A percentile compares a stretch with the other conserved stretches of the same genome.
These are phyloP conservation scores for Cucurbita pepo DNA, from an alignment of 306 rosid species.

Conservation along the genomic window DNA sequence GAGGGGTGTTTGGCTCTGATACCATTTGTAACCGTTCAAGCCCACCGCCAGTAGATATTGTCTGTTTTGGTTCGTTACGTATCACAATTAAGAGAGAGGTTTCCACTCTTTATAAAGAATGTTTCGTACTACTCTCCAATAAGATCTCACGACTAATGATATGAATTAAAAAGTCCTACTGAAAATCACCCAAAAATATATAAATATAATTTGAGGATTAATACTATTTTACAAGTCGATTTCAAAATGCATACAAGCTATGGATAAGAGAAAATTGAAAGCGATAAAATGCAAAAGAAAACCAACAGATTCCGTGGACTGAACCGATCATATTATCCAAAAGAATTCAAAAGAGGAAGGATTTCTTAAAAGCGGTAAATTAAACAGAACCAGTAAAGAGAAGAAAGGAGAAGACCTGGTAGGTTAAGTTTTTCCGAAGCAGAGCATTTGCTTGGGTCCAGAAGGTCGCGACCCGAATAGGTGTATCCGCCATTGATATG, in stretches of 20 bases:
- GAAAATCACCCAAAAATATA: not conserved
- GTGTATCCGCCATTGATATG: slow-evolving; percentile 22
- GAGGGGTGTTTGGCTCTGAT: too few relatives aligned
- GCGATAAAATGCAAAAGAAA: not conserved
- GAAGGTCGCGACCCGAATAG: slow-evolving; percentile 38
- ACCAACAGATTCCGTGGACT: not conserved
- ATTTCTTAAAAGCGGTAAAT: not conserved
- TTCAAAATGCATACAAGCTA: not conserved
- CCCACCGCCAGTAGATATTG: too few relatives aligned
- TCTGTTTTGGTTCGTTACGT: too few relatives aligned
- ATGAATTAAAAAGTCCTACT: not conserved
- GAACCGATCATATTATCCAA: too few relatives aligned
- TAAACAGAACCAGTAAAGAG: not conserved
- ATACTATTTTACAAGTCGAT: not conserved
- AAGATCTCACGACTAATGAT: not conserved
- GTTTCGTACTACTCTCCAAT: too few relatives aligned
- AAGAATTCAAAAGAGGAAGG: not conserved
- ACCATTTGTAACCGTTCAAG: too few relatives aligned
- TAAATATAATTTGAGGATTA: not conserved
- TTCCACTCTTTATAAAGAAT: too few relatives aligned
- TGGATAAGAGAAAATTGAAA: not conserved
- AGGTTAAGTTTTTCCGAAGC: slow-evolving; percentile 64
- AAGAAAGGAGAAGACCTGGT: slow-evolving; percentile 32
- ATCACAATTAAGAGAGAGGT: too few relatives aligned
- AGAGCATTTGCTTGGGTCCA: slow-evolving; percentile 87